Evolutionary conservation across 441 rosid species (phyloP).

Genomic region (Hura crepitans): DNA sequence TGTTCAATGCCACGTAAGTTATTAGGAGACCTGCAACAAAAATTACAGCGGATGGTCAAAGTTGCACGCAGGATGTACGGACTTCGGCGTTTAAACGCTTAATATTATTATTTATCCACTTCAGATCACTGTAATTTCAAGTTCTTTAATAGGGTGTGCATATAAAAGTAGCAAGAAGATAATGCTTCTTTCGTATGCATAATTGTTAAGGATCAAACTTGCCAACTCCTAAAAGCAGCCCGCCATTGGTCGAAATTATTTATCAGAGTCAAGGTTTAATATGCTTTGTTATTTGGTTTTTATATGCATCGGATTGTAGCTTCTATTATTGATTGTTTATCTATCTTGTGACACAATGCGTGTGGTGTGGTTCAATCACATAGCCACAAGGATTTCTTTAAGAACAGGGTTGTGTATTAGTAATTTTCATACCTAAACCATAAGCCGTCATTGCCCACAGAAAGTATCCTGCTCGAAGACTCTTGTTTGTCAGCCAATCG

Average conservation of each 20-base stretch:
- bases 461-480: slow-evolving; percentile 80
- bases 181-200: too few species aligned
- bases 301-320: not conserved
- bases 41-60: too few species aligned
- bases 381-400: not conserved
- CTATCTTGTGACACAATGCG: not conserved
- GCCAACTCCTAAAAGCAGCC: not conserved
- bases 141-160: too few species aligned
- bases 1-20: slow-evolving; percentile 72
- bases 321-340: not conserved
- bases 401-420: not conserved
- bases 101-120: too few species aligned
- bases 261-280: not conserved
- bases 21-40: slow-evolving; percentile 54
- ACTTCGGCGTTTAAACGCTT: too few species aligned
- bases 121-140: too few species aligned
- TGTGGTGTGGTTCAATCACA: not conserved
- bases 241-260: not conserved
- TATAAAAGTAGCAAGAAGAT: too few species aligned
- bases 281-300: not conserved
- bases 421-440: slow-evolving; percentile 84
- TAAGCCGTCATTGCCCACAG: slow-evolving; percentile 92
- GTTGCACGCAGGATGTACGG: too few species aligned
- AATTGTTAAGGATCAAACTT: not conserved
- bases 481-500: slow-evolving; percentile 90